Evolutionary conservation across 1,139 yeast genomes (phyloP).

Genomic region (Trichomonascaceae sp.): DNA sequence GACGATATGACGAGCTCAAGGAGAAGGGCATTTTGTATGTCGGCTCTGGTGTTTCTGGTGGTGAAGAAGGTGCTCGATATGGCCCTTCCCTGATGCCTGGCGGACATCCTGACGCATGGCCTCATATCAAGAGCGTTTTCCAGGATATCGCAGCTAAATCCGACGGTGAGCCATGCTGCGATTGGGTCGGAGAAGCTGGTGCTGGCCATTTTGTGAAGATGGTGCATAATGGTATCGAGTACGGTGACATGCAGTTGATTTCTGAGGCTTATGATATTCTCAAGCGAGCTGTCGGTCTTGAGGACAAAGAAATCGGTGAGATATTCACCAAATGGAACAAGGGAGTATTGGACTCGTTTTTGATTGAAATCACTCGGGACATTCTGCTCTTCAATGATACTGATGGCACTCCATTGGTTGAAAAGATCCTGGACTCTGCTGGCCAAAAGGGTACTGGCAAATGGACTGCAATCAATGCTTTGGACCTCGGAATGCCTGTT

Average conservation of each 20-base stretch:
- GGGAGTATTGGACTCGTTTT: slow-evolving; percentile 96
- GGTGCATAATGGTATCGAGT: slow-evolving; percentile 99
- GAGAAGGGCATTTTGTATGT: slow-evolving; percentile 85
- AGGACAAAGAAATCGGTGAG: slow-evolving; percentile 88
- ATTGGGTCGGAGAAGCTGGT: slow-evolving; percentile 99
- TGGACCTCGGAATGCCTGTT: slow-evolving; percentile 97
- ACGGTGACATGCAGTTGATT: slow-evolving; percentile 99
- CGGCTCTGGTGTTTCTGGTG: slow-evolving; percentile 99
- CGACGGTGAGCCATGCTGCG: slow-evolving; percentile 99
- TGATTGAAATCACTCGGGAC: slow-evolving; percentile 94
- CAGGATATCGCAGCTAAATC: slow-evolving; percentile 94
- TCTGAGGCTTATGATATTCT: slow-evolving; percentile 95
- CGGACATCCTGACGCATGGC: slow-evolving; percentile 98
- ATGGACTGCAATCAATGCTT: slow-evolving; percentile 98
- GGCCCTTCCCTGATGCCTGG: slow-evolving; percentile 99
- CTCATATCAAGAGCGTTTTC: slow-evolving; percentile 93
- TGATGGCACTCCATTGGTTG: slow-evolving; percentile 89
- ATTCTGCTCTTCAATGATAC: slow-evolving; percentile 78
- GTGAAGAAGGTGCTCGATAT: slow-evolving; percentile 99
- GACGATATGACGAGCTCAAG: slow-evolving; percentile 88
- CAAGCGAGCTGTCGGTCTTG: slow-evolving; percentile 89
- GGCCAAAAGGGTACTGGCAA: slow-evolving; percentile 99
- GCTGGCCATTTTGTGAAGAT: slow-evolving; percentile 98
- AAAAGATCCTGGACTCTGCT: slow-evolving; percentile 93
- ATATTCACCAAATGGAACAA: slow-evolving; percentile 92